Conservation (phyloP, 192 early-diverging fungal genomes). For the Coemansia sp. region DNA sequence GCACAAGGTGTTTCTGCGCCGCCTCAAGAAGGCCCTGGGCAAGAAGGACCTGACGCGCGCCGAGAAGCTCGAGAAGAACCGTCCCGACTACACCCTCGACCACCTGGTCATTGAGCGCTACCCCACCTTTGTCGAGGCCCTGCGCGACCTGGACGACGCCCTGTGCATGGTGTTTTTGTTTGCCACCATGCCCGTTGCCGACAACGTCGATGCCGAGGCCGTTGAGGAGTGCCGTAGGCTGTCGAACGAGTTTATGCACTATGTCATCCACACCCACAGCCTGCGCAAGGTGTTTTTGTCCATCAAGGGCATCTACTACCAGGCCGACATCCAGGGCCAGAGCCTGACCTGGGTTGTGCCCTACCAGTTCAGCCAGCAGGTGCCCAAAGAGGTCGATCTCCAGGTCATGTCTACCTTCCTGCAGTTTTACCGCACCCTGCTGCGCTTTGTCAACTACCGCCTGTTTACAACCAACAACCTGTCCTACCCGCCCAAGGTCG, state of each 20-base stretch:
- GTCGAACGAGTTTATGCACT: slow-evolving; percentile 92
- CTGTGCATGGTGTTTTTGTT: slow-evolving; percentile 95
- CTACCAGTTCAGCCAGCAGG: slow-evolving; percentile 86
- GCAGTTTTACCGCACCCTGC: slow-evolving; percentile 89
- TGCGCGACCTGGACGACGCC: slow-evolving; percentile 96
- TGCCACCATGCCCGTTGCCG: slow-evolving; percentile 77
- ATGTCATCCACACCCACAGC: slow-evolving; percentile 71
- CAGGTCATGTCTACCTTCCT: slow-evolving; percentile 96
- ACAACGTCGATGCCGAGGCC: slow-evolving; percentile 56
- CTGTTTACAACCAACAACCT: slow-evolving; percentile 86
- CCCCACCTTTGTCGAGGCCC: slow-evolving; percentile 88
- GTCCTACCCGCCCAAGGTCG: slow-evolving; percentile 86
- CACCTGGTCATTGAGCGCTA: slow-evolving; percentile 96
- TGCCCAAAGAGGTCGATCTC: slow-evolving; percentile 93
- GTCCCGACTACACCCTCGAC: slow-evolving; percentile 85
- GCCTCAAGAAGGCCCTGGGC: slow-evolving; percentile 80
- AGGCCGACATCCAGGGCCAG: slow-evolving; percentile 95
- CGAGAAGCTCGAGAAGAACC: slow-evolving; percentile 68
- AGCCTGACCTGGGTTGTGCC: slow-evolving; percentile 94
- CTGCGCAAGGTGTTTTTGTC: slow-evolving; percentile 91
- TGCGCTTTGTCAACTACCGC: slow-evolving; percentile 94
- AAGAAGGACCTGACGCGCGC: slow-evolving; percentile 78
- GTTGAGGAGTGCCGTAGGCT: slow-evolving; percentile 77
- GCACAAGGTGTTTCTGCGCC: slow-evolving; percentile 82
- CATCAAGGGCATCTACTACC: slow-evolving; percentile 99